phyloP scores from a whole-genome alignment of 2,329 filamentous ascomycete species.

The Aotearoamyces nothofagi region DNA sequence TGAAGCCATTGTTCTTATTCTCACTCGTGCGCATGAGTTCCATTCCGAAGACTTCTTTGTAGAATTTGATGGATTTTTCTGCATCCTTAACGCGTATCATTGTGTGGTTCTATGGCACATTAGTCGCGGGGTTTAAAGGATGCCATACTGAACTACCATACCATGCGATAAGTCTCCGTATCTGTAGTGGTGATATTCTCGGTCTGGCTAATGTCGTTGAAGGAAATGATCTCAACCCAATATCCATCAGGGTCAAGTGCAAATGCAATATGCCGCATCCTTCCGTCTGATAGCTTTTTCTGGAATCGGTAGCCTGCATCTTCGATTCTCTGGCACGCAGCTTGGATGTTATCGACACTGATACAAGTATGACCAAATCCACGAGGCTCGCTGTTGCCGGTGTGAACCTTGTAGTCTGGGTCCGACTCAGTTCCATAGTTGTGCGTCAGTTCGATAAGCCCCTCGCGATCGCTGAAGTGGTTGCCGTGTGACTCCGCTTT shows the following conservation, averaged over 20 bases:
- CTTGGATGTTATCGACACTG: conserved; percentile 67
- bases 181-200: conserved; percentile 59
- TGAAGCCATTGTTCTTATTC: conserved; percentile 56
- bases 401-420: conserved; percentile 63
- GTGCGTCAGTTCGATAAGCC: conserved; percentile 72
- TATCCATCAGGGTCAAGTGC: conserved; percentile 73
- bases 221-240: conserved; percentile 65
- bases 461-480: conserved; percentile 67
- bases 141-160: background rate
- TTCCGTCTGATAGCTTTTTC: conserved; percentile 78
- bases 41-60: conserved; percentile 80
- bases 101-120: conserved; percentile 45
- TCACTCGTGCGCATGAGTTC: conserved; percentile 56
- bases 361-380: conserved; percentile 67
- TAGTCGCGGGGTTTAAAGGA: background rate
- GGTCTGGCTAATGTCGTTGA: conserved; percentile 53
- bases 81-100: conserved; percentile 86
- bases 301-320: conserved; percentile 83
- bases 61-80: conserved; percentile 57
- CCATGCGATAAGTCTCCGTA: conserved; percentile 53
- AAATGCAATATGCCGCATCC: conserved; percentile 78
- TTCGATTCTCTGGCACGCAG: conserved; percentile 73
- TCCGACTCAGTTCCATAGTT: conserved; percentile 85
- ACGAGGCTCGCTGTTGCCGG: conserved; percentile 81
- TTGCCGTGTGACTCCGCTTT: conserved; percentile 59